Evolutionary conservation across 2,329 filamentous ascomycete genomes (phyloP), one percentile per base, ranked within the genome.

Genomic region (Penicillium paneum): DNA sequence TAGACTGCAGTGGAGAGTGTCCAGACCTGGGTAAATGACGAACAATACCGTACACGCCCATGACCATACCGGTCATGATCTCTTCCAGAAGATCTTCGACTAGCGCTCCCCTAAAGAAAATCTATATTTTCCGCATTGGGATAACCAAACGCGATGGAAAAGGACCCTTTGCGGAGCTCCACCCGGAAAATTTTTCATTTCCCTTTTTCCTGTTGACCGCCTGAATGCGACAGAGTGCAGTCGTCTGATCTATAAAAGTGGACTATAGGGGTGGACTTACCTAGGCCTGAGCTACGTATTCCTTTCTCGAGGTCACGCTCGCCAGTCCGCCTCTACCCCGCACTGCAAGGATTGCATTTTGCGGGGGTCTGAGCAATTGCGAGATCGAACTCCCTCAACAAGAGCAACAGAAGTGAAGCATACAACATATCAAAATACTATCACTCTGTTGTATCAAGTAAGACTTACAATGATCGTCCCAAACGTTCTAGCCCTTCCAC

Each of bases 331-430:
- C 32, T 36, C 36, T 49, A 55, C 67, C 68, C 67, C 68, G 66
- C 68, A 70, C 59, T 64, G 38, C 52, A 50, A 52, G 61, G 55
- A 44, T 54, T 55, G 58, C 48, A 54, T 57, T 64, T 62, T 65
- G 65, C 61, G 64, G 67, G 67, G n/a, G 7, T 28, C 26, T 41
- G 19, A 21, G 41, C 36, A 46, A 58, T 57, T 55, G 58, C 60
- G 59, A 62, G 61, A 56, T 45, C 45, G 26, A 46, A 32, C 2
- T 3, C 39, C 5, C 19, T 3, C 12, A 12, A 13, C n/a, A 24
- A 28, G 40, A 54, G 41, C n/a, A 31, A 26, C 5, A 47, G n/a
- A 21, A 38, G 4, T 35, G 38, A 49, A 40, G 44, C 19, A 55
- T n/a, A n/a, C n/a, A n/a, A n/a, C n/a, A 24, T 35, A 34, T 42